These are phyloP conservation scores for Trichosporon faecale DNA, from an alignment of 1,284 basidiomycete genomes.

Conservation along the genomic window DNA sequence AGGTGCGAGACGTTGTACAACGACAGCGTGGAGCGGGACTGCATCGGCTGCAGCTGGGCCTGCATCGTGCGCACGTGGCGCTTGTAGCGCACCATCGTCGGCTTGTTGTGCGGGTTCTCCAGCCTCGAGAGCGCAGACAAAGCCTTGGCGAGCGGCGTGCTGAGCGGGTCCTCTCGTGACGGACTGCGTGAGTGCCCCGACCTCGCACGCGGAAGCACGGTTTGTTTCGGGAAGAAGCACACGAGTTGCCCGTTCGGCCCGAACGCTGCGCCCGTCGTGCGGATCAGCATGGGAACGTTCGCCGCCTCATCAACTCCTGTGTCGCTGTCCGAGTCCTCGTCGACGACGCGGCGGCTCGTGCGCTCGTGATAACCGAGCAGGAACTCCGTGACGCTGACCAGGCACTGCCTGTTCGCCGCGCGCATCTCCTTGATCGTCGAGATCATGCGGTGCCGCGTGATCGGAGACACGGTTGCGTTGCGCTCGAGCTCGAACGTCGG, in stretches of 20 bases:
- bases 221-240: slow-evolving; percentile 69
- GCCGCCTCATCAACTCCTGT: slow-evolving; percentile 40
- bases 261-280: slow-evolving; percentile 58
- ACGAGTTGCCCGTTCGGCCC: slow-evolving; percentile 81
- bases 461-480: slow-evolving; percentile 72
- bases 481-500: slow-evolving; percentile 79
- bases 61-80: slow-evolving; percentile 20
- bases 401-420: slow-evolving; percentile 67
- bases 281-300: slow-evolving; percentile 44
- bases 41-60: slow-evolving; percentile 27
- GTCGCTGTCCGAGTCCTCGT: slow-evolving; percentile 42
- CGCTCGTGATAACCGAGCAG: slow-evolving; percentile 60
- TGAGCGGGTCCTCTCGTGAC: slow-evolving; percentile 30
- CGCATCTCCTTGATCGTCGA: slow-evolving; percentile 69
- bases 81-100: slow-evolving; percentile 16
- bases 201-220: slow-evolving; percentile 38
- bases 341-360: slow-evolving; percentile 38
- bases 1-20: slow-evolving; percentile 62
- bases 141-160: slow-evolving; percentile 41
- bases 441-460: slow-evolving; percentile 70
- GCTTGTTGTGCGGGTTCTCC: slow-evolving; percentile 35
- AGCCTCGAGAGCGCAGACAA: slow-evolving; percentile 43
- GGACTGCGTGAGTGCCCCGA: slow-evolving; percentile 42
- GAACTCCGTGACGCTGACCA: slow-evolving; percentile 76
- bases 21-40: slow-evolving; percentile 57